Evolutionary conservation across 768 basidiomycete genomes (phyloP), one percentile per base, ranked within the genome.

Genomic region (Auriscalpium microsporum): DNA sequence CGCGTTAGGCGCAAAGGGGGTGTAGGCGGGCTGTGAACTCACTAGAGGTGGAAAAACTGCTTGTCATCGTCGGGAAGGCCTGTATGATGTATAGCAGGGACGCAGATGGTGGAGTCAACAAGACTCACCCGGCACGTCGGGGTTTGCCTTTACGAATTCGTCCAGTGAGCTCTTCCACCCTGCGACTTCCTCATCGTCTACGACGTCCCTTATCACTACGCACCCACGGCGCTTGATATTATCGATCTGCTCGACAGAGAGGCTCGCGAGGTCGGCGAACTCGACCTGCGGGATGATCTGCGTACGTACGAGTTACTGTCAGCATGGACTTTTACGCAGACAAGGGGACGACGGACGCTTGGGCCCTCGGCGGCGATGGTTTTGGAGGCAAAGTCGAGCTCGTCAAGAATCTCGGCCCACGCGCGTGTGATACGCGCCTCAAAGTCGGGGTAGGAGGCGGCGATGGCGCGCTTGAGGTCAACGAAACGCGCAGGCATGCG

Each of bases 21-120:
- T 8, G 2, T 45, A 21, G 33, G 14, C 10, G 45, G 36, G n/a
- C 16, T 40, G 48, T 34, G 4, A 23, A 72, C 79, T 52, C 60
- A 85, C 86, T 87, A 87, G 49, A 88, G 78, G 63, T 81, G 71
- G 68, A 84, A 87, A 69, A 89, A 86, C 61, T 88, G 86, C 51
- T 83, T 86, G 60, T 87, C 69, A n/a, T 75, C 60, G 6, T 57
- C 73, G 0, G 85, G 83, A 35, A 74, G 53, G 16, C 83, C 82
- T 84, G 46, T 2, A n/a, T 8, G 28, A 37, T 44, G n/a, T 34
- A 11, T 19, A 17, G 28, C 55, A 23, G 47, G 28, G 54, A 21
- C 13, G 14, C 13, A 45, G 8, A 58, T 6, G 4, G 14, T 17
- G 16, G 6, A 23, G 28, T 34, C 14, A 14, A 42, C 44, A 10